phyloP scores from a whole-genome alignment of 495 filamentous ascomycete species.

The Penicillium mononematosum region DNA sequence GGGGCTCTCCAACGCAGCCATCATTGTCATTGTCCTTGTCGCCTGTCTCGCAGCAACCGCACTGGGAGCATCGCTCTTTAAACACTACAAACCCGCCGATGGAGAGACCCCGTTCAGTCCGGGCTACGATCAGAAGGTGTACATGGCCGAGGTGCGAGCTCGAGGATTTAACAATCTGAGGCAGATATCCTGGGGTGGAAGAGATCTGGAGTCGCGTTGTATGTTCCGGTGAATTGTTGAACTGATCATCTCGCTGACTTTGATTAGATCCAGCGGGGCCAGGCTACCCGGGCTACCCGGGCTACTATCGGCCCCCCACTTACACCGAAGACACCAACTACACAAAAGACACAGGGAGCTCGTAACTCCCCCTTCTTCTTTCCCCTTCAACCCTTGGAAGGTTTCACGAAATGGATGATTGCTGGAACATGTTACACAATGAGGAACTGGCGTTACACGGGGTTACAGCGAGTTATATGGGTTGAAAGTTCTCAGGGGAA shows the following conservation, averaged over 20 bases:
- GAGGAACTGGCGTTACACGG: conserved; percentile 5
- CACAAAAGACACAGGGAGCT: conserved; percentile 8
- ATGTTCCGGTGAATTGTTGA: conserved; percentile 14
- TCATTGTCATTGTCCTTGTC: conserved; percentile 47
- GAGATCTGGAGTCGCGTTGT: conserved; percentile 38
- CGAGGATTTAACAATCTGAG: conserved; percentile 32
- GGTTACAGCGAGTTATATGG: neutral
- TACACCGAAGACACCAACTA: conserved; percentile 1
- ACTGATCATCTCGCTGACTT: conserved; percentile 6
- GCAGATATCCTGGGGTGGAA: conserved; percentile 22
- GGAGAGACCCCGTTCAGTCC: conserved; percentile 17
- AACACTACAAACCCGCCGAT: conserved; percentile 31
- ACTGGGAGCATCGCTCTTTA: conserved; percentile 36
- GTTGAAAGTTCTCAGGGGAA: neutral
- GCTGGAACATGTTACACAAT: neutral
- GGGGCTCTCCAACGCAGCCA: conserved; percentile 32
- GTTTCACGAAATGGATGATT: conserved; percentile 10
- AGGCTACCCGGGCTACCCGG: conserved; percentile 20
- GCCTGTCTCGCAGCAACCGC: conserved; percentile 37
- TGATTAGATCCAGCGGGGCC: conserved; percentile 20
- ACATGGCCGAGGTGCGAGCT: conserved; percentile 42
- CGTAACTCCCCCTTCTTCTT: neutral
- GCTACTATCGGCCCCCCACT: conserved; percentile 19
- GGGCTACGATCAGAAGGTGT: conserved; percentile 35
- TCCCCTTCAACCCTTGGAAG: too few species aligned